Evolutionary conservation across 139 green algal species (phyloP).

Genomic region (Chlamydomonas asymmetrica): DNA sequence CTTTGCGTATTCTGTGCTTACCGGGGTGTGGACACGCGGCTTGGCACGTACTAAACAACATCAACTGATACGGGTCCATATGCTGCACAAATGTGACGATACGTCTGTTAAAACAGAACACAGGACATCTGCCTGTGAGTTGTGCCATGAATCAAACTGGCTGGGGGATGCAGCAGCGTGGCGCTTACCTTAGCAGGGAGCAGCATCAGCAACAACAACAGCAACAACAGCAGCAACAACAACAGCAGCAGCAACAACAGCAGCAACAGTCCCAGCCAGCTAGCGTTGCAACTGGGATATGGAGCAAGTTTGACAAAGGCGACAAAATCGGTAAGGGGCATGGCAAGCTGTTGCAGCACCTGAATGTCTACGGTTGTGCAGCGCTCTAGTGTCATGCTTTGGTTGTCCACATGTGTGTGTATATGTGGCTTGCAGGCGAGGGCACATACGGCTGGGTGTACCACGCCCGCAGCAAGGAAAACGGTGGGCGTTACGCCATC

Average conservation of each 20-base stretch:
- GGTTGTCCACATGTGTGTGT: too few relatives aligned
- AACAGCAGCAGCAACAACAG: background rate
- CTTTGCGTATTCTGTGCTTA: too few relatives aligned
- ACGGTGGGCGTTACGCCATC: conserved; percentile 54
- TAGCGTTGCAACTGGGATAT: background rate
- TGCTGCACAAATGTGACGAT: background rate
- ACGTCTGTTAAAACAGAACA: background rate
- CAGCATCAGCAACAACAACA: conserved; percentile 8
- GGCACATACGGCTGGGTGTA: conserved; percentile 61
- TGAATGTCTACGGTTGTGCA: too few relatives aligned
- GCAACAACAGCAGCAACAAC: background rate
- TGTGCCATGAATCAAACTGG: background rate
- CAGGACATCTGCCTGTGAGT: background rate
- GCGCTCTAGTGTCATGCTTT: too few relatives aligned
- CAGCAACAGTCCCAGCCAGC: background rate
- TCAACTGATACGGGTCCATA: background rate
- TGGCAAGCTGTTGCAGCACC: too few relatives aligned
- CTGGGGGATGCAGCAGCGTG: too few relatives aligned
- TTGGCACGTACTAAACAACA: background rate
- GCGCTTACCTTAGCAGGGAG: background rate
- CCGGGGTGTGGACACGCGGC: too few relatives aligned
- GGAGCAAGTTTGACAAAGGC: conserved; percentile 51
- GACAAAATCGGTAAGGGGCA: conserved; percentile 69
- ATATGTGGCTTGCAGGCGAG: too few relatives aligned
- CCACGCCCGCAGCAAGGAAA: conserved; percentile 45